Evolutionary conservation across 2,329 filamentous ascomycete species (phyloP).

Genomic region (Aspergillus versicolor): DNA sequence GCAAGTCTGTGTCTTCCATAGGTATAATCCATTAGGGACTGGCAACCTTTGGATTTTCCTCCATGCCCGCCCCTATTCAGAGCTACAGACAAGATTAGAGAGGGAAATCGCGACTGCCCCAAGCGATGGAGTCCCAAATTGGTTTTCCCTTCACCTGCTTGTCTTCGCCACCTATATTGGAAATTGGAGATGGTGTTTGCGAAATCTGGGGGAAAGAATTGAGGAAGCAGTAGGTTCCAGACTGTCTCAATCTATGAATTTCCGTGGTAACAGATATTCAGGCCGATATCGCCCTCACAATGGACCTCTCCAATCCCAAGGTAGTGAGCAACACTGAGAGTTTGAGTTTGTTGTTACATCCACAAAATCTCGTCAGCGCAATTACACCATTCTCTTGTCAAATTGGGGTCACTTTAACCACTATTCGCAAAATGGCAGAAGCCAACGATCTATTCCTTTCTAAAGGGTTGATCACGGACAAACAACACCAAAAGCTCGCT

Average conservation of each 20-base stretch:
- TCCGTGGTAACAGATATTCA: background rate
- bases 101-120: background rate
- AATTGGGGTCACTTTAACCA: slow-evolving; percentile 9
- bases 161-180: slow-evolving; percentile 13
- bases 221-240: slow-evolving; percentile 12
- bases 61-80: slow-evolving; percentile 9
- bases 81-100: slow-evolving; percentile 11
- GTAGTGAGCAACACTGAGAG: background rate
- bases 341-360: slow-evolving; percentile 8
- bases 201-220: slow-evolving; percentile 12
- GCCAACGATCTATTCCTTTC: slow-evolving; percentile 11
- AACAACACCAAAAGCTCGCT: background rate
- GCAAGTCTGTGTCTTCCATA: slow-evolving; percentile 20
- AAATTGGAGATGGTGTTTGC: slow-evolving; percentile 17
- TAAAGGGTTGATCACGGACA: background rate
- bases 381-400: slow-evolving; percentile 8
- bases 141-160: slow-evolving; percentile 14
- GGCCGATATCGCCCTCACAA: slow-evolving; percentile 16
- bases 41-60: slow-evolving; percentile 21
- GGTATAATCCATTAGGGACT: slow-evolving; percentile 7
- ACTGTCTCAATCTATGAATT: background rate
- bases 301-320: slow-evolving; percentile 4
- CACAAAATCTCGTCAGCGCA: slow-evolving; percentile 14
- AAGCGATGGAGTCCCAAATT: background rate
- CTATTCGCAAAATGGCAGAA: slow-evolving; percentile 9